Percentiles rank a stretch among this genome's conserved stretches.
phyloP scores from a whole-genome alignment of 2,329 filamentous ascomycete genomes.

The Aspergillus alliaceus region DNA sequence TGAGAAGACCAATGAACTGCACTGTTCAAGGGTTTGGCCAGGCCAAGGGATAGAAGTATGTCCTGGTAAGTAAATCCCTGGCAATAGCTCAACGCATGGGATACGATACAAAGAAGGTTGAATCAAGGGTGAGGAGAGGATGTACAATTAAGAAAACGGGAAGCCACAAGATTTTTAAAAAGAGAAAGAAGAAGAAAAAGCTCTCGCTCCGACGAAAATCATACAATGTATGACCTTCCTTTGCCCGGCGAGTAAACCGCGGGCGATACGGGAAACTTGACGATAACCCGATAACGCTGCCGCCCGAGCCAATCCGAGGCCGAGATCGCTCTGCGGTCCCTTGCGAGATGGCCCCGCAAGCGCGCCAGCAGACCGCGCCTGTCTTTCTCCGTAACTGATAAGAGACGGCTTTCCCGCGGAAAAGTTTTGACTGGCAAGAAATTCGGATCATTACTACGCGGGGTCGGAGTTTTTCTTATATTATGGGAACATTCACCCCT shows the following conservation, averaged over 20 bases:
- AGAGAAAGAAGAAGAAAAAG: slow-evolving; percentile 5
- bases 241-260: slow-evolving; percentile 15
- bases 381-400: slow-evolving; percentile 6
- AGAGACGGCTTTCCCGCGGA: slow-evolving; percentile 14
- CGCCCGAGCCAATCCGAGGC: slow-evolving; percentile 10
- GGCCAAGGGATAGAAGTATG: neutral
- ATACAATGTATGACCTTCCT: slow-evolving; percentile 1
- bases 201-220: neutral
- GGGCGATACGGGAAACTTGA: slow-evolving; percentile 19
- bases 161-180: slow-evolving; percentile 1
- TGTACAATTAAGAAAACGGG: slow-evolving; percentile 6
- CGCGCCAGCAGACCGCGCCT: slow-evolving; percentile 2
- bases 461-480: neutral
- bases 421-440: slow-evolving; percentile 7
- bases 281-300: slow-evolving; percentile 13
- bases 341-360: neutral
- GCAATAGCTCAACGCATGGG: slow-evolving; percentile 2
- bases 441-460: no score
- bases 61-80: neutral
- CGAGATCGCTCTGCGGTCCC: neutral
- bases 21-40: neutral
- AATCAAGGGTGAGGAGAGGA: neutral
- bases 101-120: neutral
- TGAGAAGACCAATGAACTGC: neutral
- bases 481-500: no score